Conservation (phyloP, 225 moss, liverwort and hornwort species). For the Pleurozium schreberi region DNA sequence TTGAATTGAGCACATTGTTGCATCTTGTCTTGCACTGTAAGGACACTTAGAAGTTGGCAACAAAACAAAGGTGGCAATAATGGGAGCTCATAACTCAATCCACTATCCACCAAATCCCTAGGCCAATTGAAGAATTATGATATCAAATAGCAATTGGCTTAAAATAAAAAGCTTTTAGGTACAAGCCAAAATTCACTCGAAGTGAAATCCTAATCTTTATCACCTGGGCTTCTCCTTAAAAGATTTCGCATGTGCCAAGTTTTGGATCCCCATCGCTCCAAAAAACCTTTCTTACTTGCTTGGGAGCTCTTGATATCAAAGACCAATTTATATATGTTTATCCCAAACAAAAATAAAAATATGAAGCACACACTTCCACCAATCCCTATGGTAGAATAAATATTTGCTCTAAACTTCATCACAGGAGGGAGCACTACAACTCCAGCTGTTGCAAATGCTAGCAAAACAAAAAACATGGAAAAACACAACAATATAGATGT, state of each 20-base stretch:
- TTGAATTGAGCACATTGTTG: too few species aligned
- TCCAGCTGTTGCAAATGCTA: background rate
- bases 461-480: background rate
- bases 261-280: background rate
- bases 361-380: background rate
- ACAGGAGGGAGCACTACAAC: background rate
- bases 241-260: background rate
- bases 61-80: too few species aligned
- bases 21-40: too few species aligned
- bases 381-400: background rate
- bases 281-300: fast-evolving
- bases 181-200: background rate
- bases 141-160: background rate
- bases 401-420: background rate
- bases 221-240: background rate
- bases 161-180: background rate
- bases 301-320: too few species aligned
- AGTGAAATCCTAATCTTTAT: fast-evolving
- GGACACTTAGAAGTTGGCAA: too few species aligned
- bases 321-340: background rate
- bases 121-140: background rate
- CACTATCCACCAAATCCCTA: too few species aligned
- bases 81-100: too few species aligned
- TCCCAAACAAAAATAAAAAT: background rate
- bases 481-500: background rate